phyloP scores from a whole-genome alignment of 2,329 filamentous ascomycete genomes.

The Ceratocystis smalleyi region DNA sequence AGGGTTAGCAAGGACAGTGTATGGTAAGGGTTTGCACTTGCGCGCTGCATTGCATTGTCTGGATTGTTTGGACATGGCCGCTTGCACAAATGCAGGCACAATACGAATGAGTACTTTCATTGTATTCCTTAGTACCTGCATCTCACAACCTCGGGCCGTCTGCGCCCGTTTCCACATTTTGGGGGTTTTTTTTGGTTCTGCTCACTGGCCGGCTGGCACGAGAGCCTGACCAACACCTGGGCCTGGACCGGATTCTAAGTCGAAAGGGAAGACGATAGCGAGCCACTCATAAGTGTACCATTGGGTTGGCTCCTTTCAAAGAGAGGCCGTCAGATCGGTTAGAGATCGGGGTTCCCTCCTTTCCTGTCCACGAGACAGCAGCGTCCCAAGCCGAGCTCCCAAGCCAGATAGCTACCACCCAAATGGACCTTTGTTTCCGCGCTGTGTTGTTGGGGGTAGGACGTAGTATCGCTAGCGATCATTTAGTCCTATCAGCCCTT shows the following conservation, averaged over 20 bases:
- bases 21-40: no score
- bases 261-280: not conserved
- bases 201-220: not conserved
- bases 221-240: no score
- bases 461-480: not conserved
- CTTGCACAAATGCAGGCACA: no score
- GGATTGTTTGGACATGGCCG: no score
- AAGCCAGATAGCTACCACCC: not conserved
- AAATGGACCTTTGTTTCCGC: not conserved
- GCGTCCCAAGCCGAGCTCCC: not conserved
- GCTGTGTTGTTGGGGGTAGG: not conserved
- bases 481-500: not conserved
- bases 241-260: no score
- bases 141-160: no score
- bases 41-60: no score
- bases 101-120: no score
- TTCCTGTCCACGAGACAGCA: no score
- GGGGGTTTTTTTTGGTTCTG: not conserved
- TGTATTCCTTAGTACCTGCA: no score
- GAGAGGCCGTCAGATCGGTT: not conserved
- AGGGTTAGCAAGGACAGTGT: no score
- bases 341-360: not conserved
- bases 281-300: not conserved
- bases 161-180: not conserved
- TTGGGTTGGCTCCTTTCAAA: conserved; percentile 1